phyloP scores from a whole-genome alignment of 2,329 filamentous ascomycete species.

The Pseudogymnoascus sp. region DNA sequence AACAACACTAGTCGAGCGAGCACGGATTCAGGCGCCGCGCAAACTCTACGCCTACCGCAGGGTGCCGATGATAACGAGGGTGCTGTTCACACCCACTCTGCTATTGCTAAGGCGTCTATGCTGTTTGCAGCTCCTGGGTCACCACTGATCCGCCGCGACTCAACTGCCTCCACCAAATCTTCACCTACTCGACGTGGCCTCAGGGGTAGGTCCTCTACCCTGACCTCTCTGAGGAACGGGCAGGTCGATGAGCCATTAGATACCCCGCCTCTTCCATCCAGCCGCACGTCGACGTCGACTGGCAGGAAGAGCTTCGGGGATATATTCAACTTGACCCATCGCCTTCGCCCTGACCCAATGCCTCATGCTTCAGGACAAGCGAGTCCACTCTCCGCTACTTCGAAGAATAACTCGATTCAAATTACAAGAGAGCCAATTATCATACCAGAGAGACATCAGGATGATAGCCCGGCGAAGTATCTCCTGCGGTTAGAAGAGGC shows the following conservation, averaged over 20 bases:
- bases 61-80: not conserved
- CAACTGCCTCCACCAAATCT: conserved; percentile 53
- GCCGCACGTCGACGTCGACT: conserved; percentile 74
- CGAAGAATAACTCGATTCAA: conserved; percentile 77
- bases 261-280: conserved; percentile 46
- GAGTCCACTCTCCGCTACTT: conserved; percentile 60
- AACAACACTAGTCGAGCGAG: not conserved
- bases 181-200: conserved; percentile 53
- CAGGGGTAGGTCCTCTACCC: conserved; percentile 77
- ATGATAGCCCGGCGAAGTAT: conserved; percentile 85
- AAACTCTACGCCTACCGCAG: not conserved
- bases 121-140: conserved; percentile 32
- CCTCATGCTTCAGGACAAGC: conserved; percentile 62
- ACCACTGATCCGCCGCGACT: conserved; percentile 49
- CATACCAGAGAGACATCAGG: conserved; percentile 72
- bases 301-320: conserved; percentile 91
- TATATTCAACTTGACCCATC: conserved; percentile 63
- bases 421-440: conserved; percentile 61
- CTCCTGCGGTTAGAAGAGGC: conserved; percentile 73
- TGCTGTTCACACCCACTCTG: conserved; percentile 13
- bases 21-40: not conserved
- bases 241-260: conserved; percentile 63
- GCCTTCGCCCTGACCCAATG: conserved; percentile 76
- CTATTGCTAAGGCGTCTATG: conserved; percentile 19
- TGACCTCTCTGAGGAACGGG: conserved; percentile 69